Base-by-base conservation (phyloP, 2,329 filamentous ascomycete species). In the Phaeosphaeriaceae sp. region DNA sequence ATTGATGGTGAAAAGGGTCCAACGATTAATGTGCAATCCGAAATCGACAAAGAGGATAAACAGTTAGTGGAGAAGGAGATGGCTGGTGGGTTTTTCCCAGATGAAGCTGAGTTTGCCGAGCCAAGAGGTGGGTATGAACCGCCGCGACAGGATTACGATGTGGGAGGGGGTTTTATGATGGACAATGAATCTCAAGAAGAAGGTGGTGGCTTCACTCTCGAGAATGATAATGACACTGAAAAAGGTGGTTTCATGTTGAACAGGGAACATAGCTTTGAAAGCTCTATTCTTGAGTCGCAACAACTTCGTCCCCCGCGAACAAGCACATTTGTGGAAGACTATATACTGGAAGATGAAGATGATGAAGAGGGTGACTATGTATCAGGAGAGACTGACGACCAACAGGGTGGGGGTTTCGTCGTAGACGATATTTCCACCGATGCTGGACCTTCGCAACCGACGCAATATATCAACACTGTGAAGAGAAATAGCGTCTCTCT, bases 31-130 rank as follows among this genome's bases (percentile, higher is more conserved):
- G 58, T 73, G 1, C 64, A 72, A 33, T 61, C 58, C 7, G 63
- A 64, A n/a, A 70, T 72, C 8, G 63, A 63, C 8, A 56, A 56
- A 16, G 56, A 65, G 33, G 66, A 69, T 41, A 60, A 66, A 56
- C 52, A 59, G 6, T 40, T 70, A 2, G 53, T 53, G 1, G 67
- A 66, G 30, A 48, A 64, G 20, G 61, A 69, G 9, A 62, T 66
- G 53, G 70, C 70, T 11, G 74, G 73, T 21, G 75, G 75, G 1
- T 75, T 76, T 54, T 68, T 76, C 44, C 66, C 78, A 0, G 81
- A 81, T 1, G 81, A 82, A 3, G 78, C 81, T 29, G 77, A 80
- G 16, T 59, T 56, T n/a, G 54, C 61, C 1, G 56, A 68, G 41
- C 62, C 66, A 3, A 53, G 52, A 34, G 40, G 54, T 38, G 23